A percentile compares a stretch with the other conserved stretches of the same genome.
These are phyloP conservation scores for Filosporella fistucella DNA, from an alignment of 495 filamentous ascomycete genomes.

Conservation along the genomic window DNA sequence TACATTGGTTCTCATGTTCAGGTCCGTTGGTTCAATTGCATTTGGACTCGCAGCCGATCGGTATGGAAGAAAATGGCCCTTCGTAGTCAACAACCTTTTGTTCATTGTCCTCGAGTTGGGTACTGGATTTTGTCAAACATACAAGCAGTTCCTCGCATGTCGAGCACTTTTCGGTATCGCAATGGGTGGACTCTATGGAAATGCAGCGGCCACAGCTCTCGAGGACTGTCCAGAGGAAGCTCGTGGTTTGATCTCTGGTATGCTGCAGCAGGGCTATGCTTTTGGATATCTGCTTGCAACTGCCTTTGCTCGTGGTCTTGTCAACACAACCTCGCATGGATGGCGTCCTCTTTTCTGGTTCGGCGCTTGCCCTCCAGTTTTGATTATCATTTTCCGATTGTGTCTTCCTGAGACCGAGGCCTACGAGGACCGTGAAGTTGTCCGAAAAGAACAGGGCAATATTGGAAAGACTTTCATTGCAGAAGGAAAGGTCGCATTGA, in stretches of 20 bases:
- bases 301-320: slow-evolving; percentile 68
- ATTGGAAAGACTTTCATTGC: slow-evolving; percentile 58
- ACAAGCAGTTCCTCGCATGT: slow-evolving; percentile 72
- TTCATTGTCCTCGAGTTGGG: slow-evolving; percentile 78
- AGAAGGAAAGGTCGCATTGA: slow-evolving; percentile 73
- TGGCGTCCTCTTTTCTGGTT: slow-evolving; percentile 90
- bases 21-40: slow-evolving; percentile 63
- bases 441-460: slow-evolving; percentile 47
- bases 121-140: slow-evolving; percentile 75
- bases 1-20: slow-evolving; percentile 77
- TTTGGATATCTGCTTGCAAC: slow-evolving; percentile 82
- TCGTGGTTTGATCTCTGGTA: slow-evolving; percentile 71
- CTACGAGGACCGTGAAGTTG: slow-evolving; percentile 56
- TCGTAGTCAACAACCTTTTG: slow-evolving; percentile 75
- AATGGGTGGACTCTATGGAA: slow-evolving; percentile 87
- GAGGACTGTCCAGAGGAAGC: slow-evolving; percentile 76
- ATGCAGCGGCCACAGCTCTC: slow-evolving; percentile 79
- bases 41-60: slow-evolving; percentile 82
- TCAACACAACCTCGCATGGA: slow-evolving; percentile 65
- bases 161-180: slow-evolving; percentile 84
- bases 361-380: slow-evolving; percentile 70
- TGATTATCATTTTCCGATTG: slow-evolving; percentile 76
- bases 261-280: slow-evolving; percentile 86
- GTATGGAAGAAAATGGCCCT: slow-evolving; percentile 86
- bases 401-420: slow-evolving; percentile 71